These are phyloP conservation scores for Picochlorum sp. DNA, from an alignment of 139 green algal genomes.

Conservation along the genomic window DNA sequence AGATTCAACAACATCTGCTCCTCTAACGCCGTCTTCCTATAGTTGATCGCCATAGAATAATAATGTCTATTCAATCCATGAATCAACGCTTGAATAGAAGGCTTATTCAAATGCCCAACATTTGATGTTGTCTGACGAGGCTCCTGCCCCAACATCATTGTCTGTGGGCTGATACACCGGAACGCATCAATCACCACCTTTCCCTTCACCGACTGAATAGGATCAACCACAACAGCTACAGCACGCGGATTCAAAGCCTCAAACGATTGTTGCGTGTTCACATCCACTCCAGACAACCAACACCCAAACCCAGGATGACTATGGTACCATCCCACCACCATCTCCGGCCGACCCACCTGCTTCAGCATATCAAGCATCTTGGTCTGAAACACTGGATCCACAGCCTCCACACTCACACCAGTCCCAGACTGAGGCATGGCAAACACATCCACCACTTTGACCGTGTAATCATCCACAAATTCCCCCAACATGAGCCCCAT, in stretches of 20 bases:
- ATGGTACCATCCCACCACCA: slow-evolving; percentile 99
- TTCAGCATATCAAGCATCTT: slow-evolving; percentile 99
- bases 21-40: slow-evolving; percentile 97
- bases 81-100: slow-evolving; percentile 95
- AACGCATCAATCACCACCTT: slow-evolving; percentile 93
- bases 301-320: slow-evolving; percentile 97
- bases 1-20: slow-evolving; percentile 98
- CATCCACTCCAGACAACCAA: slow-evolving; percentile 99
- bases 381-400: slow-evolving; percentile 98
- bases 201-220: slow-evolving; percentile 94
- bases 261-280: slow-evolving; percentile 99
- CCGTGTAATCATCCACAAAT: slow-evolving; percentile 99
- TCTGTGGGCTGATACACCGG: slow-evolving; percentile 78
- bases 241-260: slow-evolving; percentile 92
- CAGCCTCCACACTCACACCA: slow-evolving; percentile 93
- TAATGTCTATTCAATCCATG: slow-evolving; percentile 98
- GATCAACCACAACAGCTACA: slow-evolving; percentile 96
- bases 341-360: slow-evolving; percentile 91
- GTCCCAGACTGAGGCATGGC: slow-evolving; percentile 98
- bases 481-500: slow-evolving; percentile 99
- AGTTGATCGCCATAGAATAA: slow-evolving; percentile 99
- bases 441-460: slow-evolving; percentile 98
- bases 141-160: slow-evolving; percentile 99
- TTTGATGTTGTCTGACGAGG: slow-evolving; percentile 97
- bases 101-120: slow-evolving; percentile 96